These are phyloP conservation scores for Lentinula guzmanii DNA, from an alignment of 768 basidiomycete genomes.

Conservation along the genomic window DNA sequence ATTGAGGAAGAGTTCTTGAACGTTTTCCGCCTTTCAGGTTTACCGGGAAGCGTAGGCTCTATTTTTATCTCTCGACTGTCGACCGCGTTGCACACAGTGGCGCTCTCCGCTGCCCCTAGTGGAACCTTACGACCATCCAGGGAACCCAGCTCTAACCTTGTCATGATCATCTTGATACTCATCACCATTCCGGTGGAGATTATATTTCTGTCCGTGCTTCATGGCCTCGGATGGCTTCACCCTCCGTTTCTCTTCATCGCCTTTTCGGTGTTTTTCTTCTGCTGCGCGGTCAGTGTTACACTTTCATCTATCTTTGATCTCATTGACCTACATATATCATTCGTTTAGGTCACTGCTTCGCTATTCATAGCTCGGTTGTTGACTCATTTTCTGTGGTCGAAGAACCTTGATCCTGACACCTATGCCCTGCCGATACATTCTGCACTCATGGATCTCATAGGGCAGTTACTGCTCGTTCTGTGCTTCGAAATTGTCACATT, in stretches of 20 bases:
- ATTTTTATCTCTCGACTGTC: slow-evolving; percentile 90
- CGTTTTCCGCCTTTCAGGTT: slow-evolving; percentile 33
- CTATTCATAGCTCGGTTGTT: slow-evolving; percentile 59
- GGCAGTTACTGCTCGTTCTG: slow-evolving; percentile 72
- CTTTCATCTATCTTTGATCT: not conserved
- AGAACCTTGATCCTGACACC: slow-evolving; percentile 79
- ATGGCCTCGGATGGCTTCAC: slow-evolving; percentile 70
- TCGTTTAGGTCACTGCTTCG: slow-evolving; percentile 61
- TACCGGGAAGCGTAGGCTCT: slow-evolving; percentile 87
- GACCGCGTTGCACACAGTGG: slow-evolving; percentile 74
- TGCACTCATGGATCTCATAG: slow-evolving; percentile 80
- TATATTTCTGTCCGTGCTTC: slow-evolving; percentile 64
- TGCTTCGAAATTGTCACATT: slow-evolving; percentile 65
- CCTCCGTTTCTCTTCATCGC: slow-evolving; percentile 64
- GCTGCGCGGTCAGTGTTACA: slow-evolving; percentile 56
- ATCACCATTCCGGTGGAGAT: slow-evolving; percentile 80
- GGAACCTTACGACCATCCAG: not conserved
- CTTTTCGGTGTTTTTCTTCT: slow-evolving; percentile 66
- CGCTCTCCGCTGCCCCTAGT: slow-evolving; percentile 24
- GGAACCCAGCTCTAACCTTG: slow-evolving; percentile 42
- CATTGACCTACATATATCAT: not conserved
- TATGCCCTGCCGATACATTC: slow-evolving; percentile 93
- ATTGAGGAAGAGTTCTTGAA: not conserved
- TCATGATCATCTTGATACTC: slow-evolving; percentile 62
- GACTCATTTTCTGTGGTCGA: slow-evolving; percentile 76